Conservation (phyloP, 257 asterid genomes). For the Ilex asprella region DNA sequence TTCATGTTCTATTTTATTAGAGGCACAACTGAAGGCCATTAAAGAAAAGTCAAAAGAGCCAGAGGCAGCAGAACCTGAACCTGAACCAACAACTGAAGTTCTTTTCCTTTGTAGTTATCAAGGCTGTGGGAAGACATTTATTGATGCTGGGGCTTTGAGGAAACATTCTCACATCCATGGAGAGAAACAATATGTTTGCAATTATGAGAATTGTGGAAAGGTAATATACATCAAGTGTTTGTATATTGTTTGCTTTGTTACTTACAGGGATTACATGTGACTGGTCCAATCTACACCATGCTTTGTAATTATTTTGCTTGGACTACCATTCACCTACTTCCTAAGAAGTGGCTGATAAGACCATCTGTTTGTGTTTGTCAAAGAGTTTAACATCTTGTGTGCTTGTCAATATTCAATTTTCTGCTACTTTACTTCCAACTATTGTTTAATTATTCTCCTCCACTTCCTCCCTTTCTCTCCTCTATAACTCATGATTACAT, state of each 20-base stretch:
- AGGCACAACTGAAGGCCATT: constrained; percentile 55
- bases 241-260: neutral
- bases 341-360: too few species aligned
- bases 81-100: constrained; percentile 94
- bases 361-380: too few species aligned
- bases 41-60: constrained; percentile 65
- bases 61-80: constrained; percentile 34
- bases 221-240: constrained; percentile 14
- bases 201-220: constrained; percentile 82
- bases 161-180: constrained; percentile 98
- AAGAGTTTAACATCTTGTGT: too few species aligned
- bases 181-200: constrained; percentile 92
- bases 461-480: too few species aligned
- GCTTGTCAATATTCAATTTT: too few species aligned
- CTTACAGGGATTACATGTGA: neutral
- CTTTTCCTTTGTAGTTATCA: constrained; percentile 94
- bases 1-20: constrained; percentile 36
- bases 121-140: constrained; percentile 97
- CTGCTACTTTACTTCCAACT: too few species aligned
- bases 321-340: too few species aligned
- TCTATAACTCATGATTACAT: too few species aligned
- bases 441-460: too few species aligned
- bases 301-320: too few species aligned
- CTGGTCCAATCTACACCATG: too few species aligned
- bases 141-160: constrained; percentile 94